Evolutionary conservation across 345 rosid species (phyloP), one percentile per base, ranked within the genome.

Genomic region (Eucalyptus sp.): DNA sequence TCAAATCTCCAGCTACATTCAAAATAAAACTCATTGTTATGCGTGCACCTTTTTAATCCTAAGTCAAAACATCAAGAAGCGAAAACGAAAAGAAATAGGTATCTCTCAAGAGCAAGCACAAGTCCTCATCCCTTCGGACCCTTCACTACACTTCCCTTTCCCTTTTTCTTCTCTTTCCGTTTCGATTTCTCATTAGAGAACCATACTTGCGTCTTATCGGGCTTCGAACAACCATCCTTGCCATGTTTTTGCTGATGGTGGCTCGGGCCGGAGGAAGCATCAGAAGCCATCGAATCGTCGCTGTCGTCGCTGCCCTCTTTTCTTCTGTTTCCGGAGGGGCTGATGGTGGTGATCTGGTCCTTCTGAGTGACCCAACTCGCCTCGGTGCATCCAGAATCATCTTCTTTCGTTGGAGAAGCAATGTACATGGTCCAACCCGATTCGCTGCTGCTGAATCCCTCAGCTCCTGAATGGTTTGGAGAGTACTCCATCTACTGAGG

Each of bases 351-450:
- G 54, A 56, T 50, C 44, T 87, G 50, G 71, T 87, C 64, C 10
- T 81, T 86, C n/a, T 58, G 50, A 31, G 52, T n/a, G 76, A 51
- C 85, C 87, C 87, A 87, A 87, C 89, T 89, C 25, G 37, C 62
- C 33, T 86, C 90, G 17, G 33, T 87, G 85, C 79, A 46, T 60
- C 37, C 83, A n/a, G 84, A 76, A 22, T 41, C 86, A 10, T 89
- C 87, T 83, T 87, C 87, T 62, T 87, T 76, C 87, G 66, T 83
- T 37, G 91, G 91, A 49, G 91, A 89, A 43, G 87, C 91, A 18
- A 89, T 89, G 76, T 89, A 89, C 89, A 43, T 89, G 14, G 91
- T 89, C 91, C 91, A 89, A 13, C 91, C 91, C 10, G 91, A 89
- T 60, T 89, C 91, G 37, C 91, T 89, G 89, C 91, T 89, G 84